A percentile compares a stretch with the other conserved stretches of the same genome.
These are phyloP conservation scores for Lanmaoa rubissima DNA, from an alignment of 768 basidiomycete genomes.

Conservation along the genomic window DNA sequence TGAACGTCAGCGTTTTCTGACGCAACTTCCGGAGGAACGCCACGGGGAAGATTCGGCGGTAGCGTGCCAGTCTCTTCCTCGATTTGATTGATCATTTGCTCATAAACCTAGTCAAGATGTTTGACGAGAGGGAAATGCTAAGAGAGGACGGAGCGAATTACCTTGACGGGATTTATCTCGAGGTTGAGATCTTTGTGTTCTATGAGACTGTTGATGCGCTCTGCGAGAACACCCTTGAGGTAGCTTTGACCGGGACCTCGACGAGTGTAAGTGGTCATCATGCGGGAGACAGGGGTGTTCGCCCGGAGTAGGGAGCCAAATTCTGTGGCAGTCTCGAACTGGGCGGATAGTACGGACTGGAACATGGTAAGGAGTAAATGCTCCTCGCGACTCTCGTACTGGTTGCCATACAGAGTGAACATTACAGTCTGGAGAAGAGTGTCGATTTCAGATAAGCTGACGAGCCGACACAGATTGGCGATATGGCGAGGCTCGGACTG, in stretches of 20 bases:
- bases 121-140: background rate
- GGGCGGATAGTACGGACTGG: constrained; percentile 95
- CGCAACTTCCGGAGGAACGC: constrained; percentile 92
- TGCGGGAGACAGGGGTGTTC: constrained; percentile 97
- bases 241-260: constrained; percentile 98
- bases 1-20: constrained; percentile 94
- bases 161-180: constrained; percentile 99
- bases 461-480: constrained; percentile 93
- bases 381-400: constrained; percentile 98
- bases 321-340: constrained; percentile 98
- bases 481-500: constrained; percentile 98
- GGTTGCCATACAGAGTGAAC: constrained; percentile 99
- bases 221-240: constrained; percentile 94
- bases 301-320: constrained; percentile 98
- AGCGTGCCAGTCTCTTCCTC: constrained; percentile 95
- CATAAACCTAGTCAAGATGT: constrained; percentile 73
- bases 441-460: constrained; percentile 95
- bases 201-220: constrained; percentile 97
- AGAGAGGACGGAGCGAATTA: constrained; percentile 28
- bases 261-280: constrained; percentile 99
- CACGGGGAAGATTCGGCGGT: constrained; percentile 87
- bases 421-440: constrained; percentile 99
- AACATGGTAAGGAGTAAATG: constrained; percentile 99
- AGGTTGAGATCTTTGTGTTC: constrained; percentile 99
- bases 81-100: constrained; percentile 99